phyloP scores from a whole-genome alignment of 1,139 yeast species.

The Yamadazyma atlantica region DNA sequence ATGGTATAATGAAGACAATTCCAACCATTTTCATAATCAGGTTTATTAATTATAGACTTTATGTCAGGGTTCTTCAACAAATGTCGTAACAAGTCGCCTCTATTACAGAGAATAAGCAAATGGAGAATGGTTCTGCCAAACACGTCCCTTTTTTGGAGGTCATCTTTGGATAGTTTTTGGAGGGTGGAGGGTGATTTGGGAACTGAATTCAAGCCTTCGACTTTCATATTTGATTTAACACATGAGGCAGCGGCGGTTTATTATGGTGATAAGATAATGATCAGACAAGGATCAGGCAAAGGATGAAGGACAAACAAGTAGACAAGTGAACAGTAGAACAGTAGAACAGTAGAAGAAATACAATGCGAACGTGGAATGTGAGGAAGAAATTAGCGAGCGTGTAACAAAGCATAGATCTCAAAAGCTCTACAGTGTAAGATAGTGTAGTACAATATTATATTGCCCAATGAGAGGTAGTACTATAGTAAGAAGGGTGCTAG shows the following conservation, averaged over 20 bases:
- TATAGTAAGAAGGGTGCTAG: no score
- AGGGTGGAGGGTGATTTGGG: slow-evolving; percentile 7
- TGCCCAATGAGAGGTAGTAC: no score
- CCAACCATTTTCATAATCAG: slow-evolving; percentile 82
- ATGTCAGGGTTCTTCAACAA: slow-evolving; percentile 48
- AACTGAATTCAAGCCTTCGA: slow-evolving; percentile 2
- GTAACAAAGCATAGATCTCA: no score
- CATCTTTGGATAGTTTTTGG: slow-evolving; percentile 38
- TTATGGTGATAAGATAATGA: neutral
- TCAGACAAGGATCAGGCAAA: neutral
- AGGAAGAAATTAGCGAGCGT: no score
- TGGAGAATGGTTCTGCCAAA: slow-evolving; percentile 75
- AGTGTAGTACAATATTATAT: no score
- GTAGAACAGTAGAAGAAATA: neutral
- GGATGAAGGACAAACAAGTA: neutral
- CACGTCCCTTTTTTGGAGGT: slow-evolving; percentile 57
- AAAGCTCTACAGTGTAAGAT: no score
- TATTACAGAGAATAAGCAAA: slow-evolving; percentile 53
- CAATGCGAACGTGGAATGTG: no score
- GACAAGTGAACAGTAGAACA: neutral
- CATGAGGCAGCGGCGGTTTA: neutral
- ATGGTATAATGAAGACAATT: slow-evolving; percentile 74
- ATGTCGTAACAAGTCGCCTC: slow-evolving; percentile 43
- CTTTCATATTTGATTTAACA: neutral
- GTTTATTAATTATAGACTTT: slow-evolving; percentile 34